Evolutionary conservation across 768 basidiomycete genomes (phyloP), one percentile per base, ranked within the genome.

Genomic region (Suillus spraguei): DNA sequence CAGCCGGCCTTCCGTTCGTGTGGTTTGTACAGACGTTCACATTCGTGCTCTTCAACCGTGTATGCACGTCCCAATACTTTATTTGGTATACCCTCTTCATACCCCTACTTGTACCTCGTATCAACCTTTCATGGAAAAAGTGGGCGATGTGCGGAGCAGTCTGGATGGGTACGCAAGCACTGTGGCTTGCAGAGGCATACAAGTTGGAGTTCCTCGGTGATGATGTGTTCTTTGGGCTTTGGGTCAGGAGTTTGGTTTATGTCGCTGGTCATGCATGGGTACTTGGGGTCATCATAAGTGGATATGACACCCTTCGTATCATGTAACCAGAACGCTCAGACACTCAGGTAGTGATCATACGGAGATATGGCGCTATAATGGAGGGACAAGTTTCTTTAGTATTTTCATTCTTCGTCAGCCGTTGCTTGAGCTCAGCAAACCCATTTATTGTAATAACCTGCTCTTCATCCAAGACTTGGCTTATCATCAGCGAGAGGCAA

Each of bases 11-110:
- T 4, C 82, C 87, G 9, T 90, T 95, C 66, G 82, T 91, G 4
- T 97, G 93, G 92, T 95, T 97, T 71, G 82, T 96, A 14, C 96
- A 98, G 76, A 99, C 97, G 2, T 83, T 84, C 42, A 78, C 85
- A 0, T 99, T 99, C 70, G 96, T 98, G n/a, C 77, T 94, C 9
- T 97, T 99, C 80, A 99, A 99, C 75, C 96, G 97, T 76, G 97
- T 99, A 59, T 97, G 96, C 83, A 99, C 97, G 0, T 97, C 95
- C 0, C 76, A 99, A 92, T 99, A 99, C 75, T 99, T 99, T 78
- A 81, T 97, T 44, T 99, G 97, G 97, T 98, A 95, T 72, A 86
- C 94, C 16, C 86, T 95, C 58, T 86, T 99, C 64, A 76, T 99
- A 0, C 95, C 97, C 0, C 82, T 95, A 3, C 79, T 97, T 28